Evolutionary conservation across 2,329 filamentous ascomycete species (phyloP).

Genomic region (Botryotinia globosa): DNA sequence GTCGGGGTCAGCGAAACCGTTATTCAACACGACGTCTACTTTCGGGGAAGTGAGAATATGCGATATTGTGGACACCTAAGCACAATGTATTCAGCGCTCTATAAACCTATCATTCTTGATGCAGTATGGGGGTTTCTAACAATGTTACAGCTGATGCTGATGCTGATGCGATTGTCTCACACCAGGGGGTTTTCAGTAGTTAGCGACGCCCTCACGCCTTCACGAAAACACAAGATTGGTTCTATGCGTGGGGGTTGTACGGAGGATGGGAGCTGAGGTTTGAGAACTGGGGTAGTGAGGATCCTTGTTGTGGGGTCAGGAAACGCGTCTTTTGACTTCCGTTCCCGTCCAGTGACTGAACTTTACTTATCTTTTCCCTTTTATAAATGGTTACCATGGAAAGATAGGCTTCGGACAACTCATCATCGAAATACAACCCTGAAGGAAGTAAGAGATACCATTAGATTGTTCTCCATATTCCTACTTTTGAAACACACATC

Average conservation of each 20-base stretch:
- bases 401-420: background rate
- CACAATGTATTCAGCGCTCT: background rate
- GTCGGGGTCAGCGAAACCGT: background rate
- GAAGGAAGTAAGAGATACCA: background rate
- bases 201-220: conserved; percentile 5
- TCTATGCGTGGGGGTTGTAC: conserved; percentile 5
- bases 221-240: conserved; percentile 6
- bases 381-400: background rate
- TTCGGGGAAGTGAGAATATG: background rate
- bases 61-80: background rate
- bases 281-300: conserved; percentile 15
- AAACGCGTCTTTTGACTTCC: background rate
- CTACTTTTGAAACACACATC: background rate
- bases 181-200: background rate
- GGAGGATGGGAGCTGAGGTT: background rate
- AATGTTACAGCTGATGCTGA: conserved; percentile 4
- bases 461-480: background rate
- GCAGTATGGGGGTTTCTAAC: background rate
- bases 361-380: background rate
- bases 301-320: conserved; percentile 4
- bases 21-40: conserved; percentile 3
- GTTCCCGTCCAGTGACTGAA: conserved; percentile 1
- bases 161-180: conserved; percentile 7
- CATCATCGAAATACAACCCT: background rate
- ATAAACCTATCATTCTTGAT: background rate